Evolutionary conservation across 176 grass and related monocot species (phyloP).

Genomic region (Triticum dicoccoides): DNA sequence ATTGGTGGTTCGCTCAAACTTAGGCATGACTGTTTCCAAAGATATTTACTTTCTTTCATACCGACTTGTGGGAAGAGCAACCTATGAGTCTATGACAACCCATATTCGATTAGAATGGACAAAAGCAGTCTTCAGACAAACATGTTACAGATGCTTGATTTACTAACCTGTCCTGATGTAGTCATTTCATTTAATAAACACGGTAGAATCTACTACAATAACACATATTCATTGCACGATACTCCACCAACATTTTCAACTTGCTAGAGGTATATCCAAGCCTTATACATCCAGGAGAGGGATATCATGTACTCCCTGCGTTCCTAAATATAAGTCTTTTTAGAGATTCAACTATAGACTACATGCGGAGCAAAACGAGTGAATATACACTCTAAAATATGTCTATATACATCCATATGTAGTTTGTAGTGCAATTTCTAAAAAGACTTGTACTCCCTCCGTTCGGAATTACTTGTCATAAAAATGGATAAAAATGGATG

Average conservation of each 20-base stretch:
- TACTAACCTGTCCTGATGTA: background rate
- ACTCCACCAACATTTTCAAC: background rate
- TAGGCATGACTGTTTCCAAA: background rate
- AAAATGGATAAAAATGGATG: too few relatives aligned
- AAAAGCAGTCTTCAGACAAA: background rate
- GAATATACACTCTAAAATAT: too few relatives aligned
- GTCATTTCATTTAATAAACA: background rate
- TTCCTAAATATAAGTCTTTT: too few relatives aligned
- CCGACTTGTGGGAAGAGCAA: background rate
- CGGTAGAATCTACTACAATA: background rate
- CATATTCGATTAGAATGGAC: background rate
- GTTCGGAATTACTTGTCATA: too few relatives aligned
- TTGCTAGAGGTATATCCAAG: background rate
- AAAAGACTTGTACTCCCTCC: too few relatives aligned
- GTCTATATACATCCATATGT: too few relatives aligned
- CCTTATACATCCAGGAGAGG: background rate
- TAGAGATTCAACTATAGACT: too few relatives aligned
- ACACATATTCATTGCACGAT: too few relatives aligned
- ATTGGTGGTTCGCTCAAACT: too few relatives aligned
- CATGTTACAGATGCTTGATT: too few relatives aligned
- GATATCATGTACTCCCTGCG: background rate
- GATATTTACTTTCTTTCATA: background rate
- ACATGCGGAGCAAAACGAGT: too few relatives aligned
- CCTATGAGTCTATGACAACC: background rate
- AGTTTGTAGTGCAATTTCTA: too few relatives aligned